Evolutionary conservation across 73 alveolate genomes (phyloP), one percentile per base, ranked within the genome.

Genomic region (Breviolum minutum): DNA sequence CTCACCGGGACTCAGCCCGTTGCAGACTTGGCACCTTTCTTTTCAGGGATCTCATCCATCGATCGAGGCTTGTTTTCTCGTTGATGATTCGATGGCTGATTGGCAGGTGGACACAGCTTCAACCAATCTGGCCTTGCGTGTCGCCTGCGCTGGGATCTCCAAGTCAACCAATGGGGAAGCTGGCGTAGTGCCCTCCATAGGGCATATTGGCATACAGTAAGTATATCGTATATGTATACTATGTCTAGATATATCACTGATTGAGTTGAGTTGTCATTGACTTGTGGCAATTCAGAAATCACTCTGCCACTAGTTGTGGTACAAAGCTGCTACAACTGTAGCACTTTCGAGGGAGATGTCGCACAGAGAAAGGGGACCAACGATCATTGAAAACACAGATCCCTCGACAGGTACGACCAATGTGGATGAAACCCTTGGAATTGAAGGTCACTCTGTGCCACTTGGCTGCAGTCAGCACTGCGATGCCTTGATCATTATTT

Each of bases 401-500:
- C 11, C 40, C 16, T 73, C 13, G 40, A 73, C 29, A 90, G 96
- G 97, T 92, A 83, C 97, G 97, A 40, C 97, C 97, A 77, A 92
- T 92, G 97, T 92, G 97, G 97, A 92, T 92, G 97, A 92, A 92
- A 80, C 97, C 97, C 48, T 80, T 92, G 80, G 97, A 92, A 90
- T 74, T 92, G 79, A 92, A 63, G 73, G 97, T 90, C 30, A 90
- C 96, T 12, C 27, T 90, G 26, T 83, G 92, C 62, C 27, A 24
- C 92, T 54, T 40, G 90, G 90, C 19, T 48, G 87, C 62, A 14
- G 17, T 24, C 24, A 8, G 83, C 40, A 71, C 54, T 40, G 54
- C 54, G 54, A 40, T 40, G 54, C 54, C 0, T 40, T 40, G 54
- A 40, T 40, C 54, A 40, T 40, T 3, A 40, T 40, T 40, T 40